These are phyloP conservation scores for Cylindricascospora bacillispora DNA, from an alignment of 1,139 yeast species.

Conservation along the genomic window DNA sequence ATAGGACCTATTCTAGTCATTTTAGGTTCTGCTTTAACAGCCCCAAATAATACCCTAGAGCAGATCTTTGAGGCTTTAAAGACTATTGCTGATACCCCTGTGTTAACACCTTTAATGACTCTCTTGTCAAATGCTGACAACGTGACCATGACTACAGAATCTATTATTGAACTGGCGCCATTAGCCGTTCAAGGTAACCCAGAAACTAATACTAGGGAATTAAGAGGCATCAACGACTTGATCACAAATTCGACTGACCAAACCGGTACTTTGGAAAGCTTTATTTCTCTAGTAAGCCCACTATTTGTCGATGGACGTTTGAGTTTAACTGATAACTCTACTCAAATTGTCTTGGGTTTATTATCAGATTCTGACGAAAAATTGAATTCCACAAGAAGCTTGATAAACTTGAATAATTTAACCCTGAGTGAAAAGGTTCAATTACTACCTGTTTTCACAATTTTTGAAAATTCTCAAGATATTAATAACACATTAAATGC, in stretches of 20 bases:
- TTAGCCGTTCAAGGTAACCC: constrained; percentile 13
- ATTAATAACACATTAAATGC: constrained; percentile 21
- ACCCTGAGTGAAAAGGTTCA: constrained; percentile 16
- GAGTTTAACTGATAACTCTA: constrained; percentile 8
- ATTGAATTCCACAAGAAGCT: constrained; percentile 16
- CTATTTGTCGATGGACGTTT: constrained; percentile 6
- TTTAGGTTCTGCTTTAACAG: constrained; percentile 18
- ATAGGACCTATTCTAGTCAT: constrained; percentile 17
- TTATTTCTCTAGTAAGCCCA: constrained; percentile 1
- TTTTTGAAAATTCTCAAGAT: constrained; percentile 19
- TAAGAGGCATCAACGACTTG: constrained; percentile 16
- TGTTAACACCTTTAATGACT: constrained; percentile 18
- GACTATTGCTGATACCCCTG: constrained; percentile 17
- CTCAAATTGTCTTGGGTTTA: constrained; percentile 13
- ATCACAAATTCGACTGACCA: constrained; percentile 16
- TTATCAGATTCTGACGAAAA: constrained; percentile 18
- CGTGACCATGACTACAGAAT: constrained; percentile 13
- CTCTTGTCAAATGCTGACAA: constrained; percentile 17
- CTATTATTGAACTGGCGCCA: constrained; percentile 21
- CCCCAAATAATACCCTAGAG: constrained; percentile 13
- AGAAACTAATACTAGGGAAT: constrained; percentile 11
- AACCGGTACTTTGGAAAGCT: constrained; percentile 11
- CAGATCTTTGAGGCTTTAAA: constrained; percentile 17
- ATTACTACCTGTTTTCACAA: constrained; percentile 17
- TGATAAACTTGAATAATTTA: constrained; percentile 13